These are phyloP conservation scores for Heliocybe sulcata DNA, from an alignment of 1,284 basidiomycete species.

Conservation along the genomic window DNA sequence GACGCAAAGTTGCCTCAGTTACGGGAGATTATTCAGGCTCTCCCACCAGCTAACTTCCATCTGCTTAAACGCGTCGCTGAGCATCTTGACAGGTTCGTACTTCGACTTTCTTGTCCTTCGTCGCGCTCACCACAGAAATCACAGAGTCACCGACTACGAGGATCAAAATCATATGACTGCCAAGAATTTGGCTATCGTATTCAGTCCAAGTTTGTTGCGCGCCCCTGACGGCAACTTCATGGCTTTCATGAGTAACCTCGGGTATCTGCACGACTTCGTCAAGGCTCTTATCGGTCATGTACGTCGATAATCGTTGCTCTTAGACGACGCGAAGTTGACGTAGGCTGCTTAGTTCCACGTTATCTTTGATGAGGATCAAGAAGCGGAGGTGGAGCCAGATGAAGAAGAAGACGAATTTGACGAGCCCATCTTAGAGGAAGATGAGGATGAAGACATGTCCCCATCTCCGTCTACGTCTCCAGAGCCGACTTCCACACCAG, in stretches of 20 bases:
- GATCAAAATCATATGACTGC: conserved; percentile 84
- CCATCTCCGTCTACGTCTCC: not conserved
- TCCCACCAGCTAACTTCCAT: conserved; percentile 69
- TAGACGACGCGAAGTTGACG: not conserved
- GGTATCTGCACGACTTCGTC: conserved; percentile 64
- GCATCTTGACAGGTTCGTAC: conserved; percentile 69
- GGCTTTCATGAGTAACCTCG: conserved; percentile 73
- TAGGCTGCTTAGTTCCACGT: conserved; percentile 31
- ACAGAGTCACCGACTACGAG: conserved; percentile 76
- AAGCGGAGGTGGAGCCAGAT: conserved; percentile 35
- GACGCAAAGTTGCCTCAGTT: conserved; percentile 59
- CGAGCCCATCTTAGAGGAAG: conserved; percentile 39
- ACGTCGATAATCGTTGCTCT: conserved; percentile 18
- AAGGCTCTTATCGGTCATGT: conserved; percentile 77
- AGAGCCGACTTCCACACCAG: not conserved
- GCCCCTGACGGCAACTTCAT: conserved; percentile 69
- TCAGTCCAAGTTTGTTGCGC: conserved; percentile 70
- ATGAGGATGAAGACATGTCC: conserved; percentile 27
- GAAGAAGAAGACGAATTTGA: conserved; percentile 33
- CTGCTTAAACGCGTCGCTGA: conserved; percentile 69
- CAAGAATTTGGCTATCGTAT: conserved; percentile 75
- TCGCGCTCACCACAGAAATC: conserved; percentile 6
- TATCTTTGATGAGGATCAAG: conserved; percentile 39
- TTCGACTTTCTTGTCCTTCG: conserved; percentile 1
- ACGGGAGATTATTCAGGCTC: conserved; percentile 54